phyloP scores from a whole-genome alignment of 2,329 filamentous ascomycete genomes.

The Botryotinia narcissicola region DNA sequence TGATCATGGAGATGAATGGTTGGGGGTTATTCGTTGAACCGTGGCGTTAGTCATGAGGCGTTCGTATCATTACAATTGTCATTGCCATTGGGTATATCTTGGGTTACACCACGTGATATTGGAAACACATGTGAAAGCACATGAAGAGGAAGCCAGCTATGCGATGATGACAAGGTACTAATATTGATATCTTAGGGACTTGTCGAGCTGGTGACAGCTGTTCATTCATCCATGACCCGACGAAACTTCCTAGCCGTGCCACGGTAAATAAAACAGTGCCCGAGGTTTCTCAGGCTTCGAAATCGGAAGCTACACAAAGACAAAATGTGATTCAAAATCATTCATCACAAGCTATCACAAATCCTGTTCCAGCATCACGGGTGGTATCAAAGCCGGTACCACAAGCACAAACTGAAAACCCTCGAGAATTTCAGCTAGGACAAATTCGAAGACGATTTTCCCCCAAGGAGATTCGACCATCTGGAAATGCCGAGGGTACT shows the following conservation, averaged over 20 bases:
- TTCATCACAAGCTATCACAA: conserved; percentile 37
- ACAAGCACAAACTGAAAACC: conserved; percentile 61
- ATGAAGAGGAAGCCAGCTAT: conserved; percentile 23
- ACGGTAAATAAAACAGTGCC: conserved; percentile 24
- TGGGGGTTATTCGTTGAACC: conserved; percentile 16
- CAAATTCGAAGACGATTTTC: conserved; percentile 68
- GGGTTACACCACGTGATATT: conserved; percentile 34
- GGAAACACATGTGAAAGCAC: conserved; percentile 21
- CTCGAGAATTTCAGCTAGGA: conserved; percentile 70
- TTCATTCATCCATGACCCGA: conserved; percentile 48
- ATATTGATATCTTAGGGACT: conserved; percentile 40
- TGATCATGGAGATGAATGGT: conserved; percentile 8
- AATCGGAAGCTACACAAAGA: conserved; percentile 20
- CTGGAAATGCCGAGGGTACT: conserved; percentile 24
- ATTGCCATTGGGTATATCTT: conserved; percentile 15
- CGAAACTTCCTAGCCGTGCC: conserved; percentile 27
- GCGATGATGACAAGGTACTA: conserved; percentile 29
- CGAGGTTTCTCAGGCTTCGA: conserved; percentile 20
- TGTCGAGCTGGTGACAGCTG: conserved; percentile 53
- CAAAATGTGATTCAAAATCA: conserved; percentile 32
- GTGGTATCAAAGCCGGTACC: conserved; percentile 66
- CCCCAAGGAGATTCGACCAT: conserved; percentile 44
- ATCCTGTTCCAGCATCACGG: conserved; percentile 42
- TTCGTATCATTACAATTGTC: conserved; percentile 20
- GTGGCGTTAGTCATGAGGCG: conserved; percentile 25